These are phyloP conservation scores for Euphorbia peplus DNA, from an alignment of 345 rosid genomes.

Conservation along the genomic window DNA sequence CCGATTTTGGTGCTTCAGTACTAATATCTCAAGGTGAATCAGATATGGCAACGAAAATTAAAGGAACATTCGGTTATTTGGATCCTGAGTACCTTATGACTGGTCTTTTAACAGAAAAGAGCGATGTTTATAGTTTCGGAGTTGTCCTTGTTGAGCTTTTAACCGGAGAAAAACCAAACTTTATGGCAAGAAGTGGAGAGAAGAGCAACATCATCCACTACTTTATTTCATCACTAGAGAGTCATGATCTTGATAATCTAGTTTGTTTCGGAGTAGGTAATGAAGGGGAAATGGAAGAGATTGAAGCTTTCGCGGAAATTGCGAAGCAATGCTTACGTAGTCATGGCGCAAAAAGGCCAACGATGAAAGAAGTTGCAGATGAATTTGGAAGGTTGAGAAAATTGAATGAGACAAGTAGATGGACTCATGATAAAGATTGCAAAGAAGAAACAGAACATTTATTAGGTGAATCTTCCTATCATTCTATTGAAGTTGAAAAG, in stretches of 20 bases:
- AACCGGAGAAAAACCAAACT: slow-evolving; percentile 27
- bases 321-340: slow-evolving; percentile 11
- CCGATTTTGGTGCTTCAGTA: slow-evolving; percentile 39
- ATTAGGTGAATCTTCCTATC: neutral
- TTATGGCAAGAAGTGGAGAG: neutral
- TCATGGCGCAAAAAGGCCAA: slow-evolving; percentile 8
- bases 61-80: slow-evolving; percentile 35
- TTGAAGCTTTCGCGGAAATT: slow-evolving; percentile 21
- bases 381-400: slow-evolving; percentile 12
- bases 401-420: neutral
- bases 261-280: slow-evolving; percentile 3
- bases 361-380: slow-evolving; percentile 15
- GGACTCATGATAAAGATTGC: neutral
- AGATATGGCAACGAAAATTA: slow-evolving; percentile 7
- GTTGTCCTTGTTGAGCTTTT: slow-evolving; percentile 35
- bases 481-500: neutral
- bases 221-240: slow-evolving; percentile 17
- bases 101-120: slow-evolving; percentile 19
- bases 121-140: slow-evolving; percentile 40
- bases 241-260: neutral
- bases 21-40: slow-evolving; percentile 15
- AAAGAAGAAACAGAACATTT: slow-evolving; percentile 2
- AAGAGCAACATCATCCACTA: slow-evolving; percentile 16
- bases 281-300: slow-evolving; percentile 19
- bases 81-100: slow-evolving; percentile 39